Evolutionary conservation across 1,284 basidiomycete species (phyloP), one percentile per base, ranked within the genome.

Genomic region (Farysia itapuensis): DNA sequence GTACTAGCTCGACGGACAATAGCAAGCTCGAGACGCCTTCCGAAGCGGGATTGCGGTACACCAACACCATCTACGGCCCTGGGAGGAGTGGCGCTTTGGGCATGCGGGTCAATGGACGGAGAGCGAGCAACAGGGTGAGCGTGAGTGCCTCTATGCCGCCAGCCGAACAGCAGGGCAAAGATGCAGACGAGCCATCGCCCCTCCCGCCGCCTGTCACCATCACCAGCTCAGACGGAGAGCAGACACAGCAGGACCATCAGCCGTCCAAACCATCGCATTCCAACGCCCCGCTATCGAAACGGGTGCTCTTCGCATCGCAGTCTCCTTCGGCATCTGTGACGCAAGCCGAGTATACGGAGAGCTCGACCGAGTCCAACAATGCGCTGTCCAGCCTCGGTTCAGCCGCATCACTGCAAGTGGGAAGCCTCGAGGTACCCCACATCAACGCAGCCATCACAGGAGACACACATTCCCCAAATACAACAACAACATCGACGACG

Each of bases 11-110:
- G 13, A 21, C 26, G 11, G 25, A 39, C 31, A 36, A 18, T 9
- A 16, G 32, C n/a, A 25, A 41, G 2, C 31, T 19, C n/a, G 37
- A 36, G 14, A 18, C 33, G 12, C n/a, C n/a, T n/a, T 31, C 31
- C 19, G n/a, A 41, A 4, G 23, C 34, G 15, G 47, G 49, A 13
- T 51, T 72, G 14, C 30, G 49, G 8, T 67, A 72, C 36, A 68
- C 69, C 2, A 47, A 61, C 31, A 72, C 69, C 29, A 70, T 72
- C 42, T 67, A 67, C 29, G 67, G 67, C 2, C 48, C 67, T 2
- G 67, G 69, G 9, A 35, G 63, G 21, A 57, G 44, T 14, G 65
- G 65, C 14, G 58, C 63, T 4, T 37, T 72, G 18, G 69, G 69
- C 6, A 68, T 72, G 65, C 34, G 69, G 12, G 69, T 72, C 24